Conservation (phyloP, 129 eudicot species). For the Flaveria ramosissima region DNA sequence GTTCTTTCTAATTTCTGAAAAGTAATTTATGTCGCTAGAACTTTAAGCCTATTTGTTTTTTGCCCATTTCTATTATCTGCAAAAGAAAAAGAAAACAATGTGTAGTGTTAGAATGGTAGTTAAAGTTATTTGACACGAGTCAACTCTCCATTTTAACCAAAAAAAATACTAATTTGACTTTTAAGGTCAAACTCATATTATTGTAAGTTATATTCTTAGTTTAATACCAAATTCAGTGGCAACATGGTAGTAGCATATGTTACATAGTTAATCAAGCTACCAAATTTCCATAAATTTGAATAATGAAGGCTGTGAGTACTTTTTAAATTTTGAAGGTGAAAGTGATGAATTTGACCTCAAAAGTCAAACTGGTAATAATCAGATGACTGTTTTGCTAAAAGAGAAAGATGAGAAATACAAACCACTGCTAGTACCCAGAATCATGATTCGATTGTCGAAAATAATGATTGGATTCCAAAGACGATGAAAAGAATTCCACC, state of each 20-base stretch:
- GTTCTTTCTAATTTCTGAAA: not conserved
- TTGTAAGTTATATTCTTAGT: not conserved
- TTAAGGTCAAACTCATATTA: not conserved
- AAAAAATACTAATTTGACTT: not conserved
- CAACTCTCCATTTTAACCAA: not conserved
- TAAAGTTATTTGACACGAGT: not conserved
- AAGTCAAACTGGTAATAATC: not conserved
- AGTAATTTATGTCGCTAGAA: not conserved
- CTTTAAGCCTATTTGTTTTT: not conserved
- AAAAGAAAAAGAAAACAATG: not conserved
- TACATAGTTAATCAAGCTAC: not conserved
- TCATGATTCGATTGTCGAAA: constrained; percentile 50
- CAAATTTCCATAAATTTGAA: not conserved
- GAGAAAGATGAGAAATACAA: not conserved
- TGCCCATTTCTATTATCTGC: constrained; percentile 15
- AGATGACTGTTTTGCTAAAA: not conserved
- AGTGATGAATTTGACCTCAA: not conserved
- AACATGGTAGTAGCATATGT: not conserved
- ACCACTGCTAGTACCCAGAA: not conserved
- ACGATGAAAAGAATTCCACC: constrained; percentile 80
- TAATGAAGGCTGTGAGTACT: not conserved
- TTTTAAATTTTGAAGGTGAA: not conserved
- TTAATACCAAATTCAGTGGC: not conserved
- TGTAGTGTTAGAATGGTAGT: not conserved
- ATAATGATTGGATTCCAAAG: constrained; percentile 71